Evolutionary conservation across 805 yeast species (phyloP).

Genomic region (Maudiozyma turicensis): DNA sequence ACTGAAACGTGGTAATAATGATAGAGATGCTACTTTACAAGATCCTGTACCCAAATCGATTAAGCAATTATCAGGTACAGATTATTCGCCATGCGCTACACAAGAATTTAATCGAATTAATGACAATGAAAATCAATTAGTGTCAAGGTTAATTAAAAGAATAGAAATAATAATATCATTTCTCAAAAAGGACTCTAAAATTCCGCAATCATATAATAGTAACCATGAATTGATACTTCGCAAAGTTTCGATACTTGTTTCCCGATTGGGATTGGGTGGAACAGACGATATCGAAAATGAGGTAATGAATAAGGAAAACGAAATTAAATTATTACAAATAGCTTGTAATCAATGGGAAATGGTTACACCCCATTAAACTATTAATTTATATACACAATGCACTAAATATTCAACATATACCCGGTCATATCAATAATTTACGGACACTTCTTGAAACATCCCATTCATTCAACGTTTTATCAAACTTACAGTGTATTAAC

Average conservation of each 20-base stretch:
- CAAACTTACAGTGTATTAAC: conserved; percentile 62
- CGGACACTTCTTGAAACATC: conserved; percentile 69
- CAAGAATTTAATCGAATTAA: neutral
- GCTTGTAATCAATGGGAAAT: conserved; percentile 26
- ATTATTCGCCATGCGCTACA: neutral
- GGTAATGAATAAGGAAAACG: conserved; percentile 19
- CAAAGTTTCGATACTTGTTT: conserved; percentile 14
- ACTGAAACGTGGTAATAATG: neutral
- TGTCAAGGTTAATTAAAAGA: conserved; percentile 7
- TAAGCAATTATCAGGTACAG: neutral
- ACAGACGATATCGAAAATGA: conserved; percentile 21
- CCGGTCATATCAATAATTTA: conserved; percentile 50
- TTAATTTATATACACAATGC: neutral
- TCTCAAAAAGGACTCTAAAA: neutral
- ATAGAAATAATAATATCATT: conserved; percentile 15
- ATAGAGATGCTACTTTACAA: neutral
- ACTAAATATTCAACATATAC: neutral
- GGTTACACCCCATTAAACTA: conserved; percentile 1
- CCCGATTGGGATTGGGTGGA: conserved; percentile 12
- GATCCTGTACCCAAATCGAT: neutral
- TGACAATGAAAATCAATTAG: conserved; percentile 1
- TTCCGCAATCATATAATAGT: neutral
- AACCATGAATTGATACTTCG: conserved; percentile 13
- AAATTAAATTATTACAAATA: conserved; percentile 15
- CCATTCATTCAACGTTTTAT: conserved; percentile 51